Base-by-base conservation (phyloP, 176 grass and related monocot species). In the Lolium rigidum region DNA sequence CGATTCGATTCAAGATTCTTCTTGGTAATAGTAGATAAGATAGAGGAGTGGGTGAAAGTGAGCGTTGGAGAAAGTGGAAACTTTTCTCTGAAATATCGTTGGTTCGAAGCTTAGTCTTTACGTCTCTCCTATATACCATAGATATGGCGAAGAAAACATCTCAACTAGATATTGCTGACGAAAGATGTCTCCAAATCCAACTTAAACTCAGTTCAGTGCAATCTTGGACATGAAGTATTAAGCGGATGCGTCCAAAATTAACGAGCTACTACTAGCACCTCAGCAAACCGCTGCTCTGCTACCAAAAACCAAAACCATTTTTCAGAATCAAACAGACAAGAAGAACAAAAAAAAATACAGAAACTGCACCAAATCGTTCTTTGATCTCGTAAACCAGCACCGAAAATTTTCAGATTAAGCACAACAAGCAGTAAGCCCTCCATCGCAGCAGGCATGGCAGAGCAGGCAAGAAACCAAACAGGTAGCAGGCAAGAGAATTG, bases 81-180 rank as follows among this genome's bases (percentile, higher is more conserved):
- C 28, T 76, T 68, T 35, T 25, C 5, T 80, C 51, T 54, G 50
- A 70, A 90, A 85, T 85, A 81, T 81, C 26, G 81, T 85, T 72
- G 10, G 10, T 85, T 81, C 28, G 61, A 88, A 84, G 82, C 18
- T 12, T 67, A 86, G 55, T 24, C 31, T 77, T 31, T 4, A 37
- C 65, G 11, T 59, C 25, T 84, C 37, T 48, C 31, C 55, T 11
- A 22, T 24, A 51, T 0, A 49, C 9, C 41, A 60, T n/a, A n/a
- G 83, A 90, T 74, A 47, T 52, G 38, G 35, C 25, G 13, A 79
- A 78, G 80, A 86, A 78, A 74, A 49, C 8, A 79, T 70, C 50
- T 51, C 70, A 47, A 54, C 77, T 26, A 52, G 55, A 62, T 22
- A 76, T 80, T 61, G 60, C 28, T 80, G 61, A 41, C 26, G 46